Conservation (phyloP, 306 rosid species). For the Ormosia emarginata region DNA sequence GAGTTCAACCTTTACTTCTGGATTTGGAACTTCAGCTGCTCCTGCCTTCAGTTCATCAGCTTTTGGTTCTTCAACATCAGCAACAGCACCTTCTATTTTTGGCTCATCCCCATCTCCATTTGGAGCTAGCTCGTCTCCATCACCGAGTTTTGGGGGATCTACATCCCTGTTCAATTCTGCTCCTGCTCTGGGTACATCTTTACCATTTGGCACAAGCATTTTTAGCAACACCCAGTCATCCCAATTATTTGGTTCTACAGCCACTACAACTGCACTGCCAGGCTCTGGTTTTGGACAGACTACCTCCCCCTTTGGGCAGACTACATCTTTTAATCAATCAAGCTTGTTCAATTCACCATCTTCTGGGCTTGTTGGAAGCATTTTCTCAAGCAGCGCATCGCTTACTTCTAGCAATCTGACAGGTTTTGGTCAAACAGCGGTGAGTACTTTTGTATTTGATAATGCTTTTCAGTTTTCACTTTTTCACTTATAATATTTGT, state of each 20-base stretch:
- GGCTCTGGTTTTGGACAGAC: slow-evolving; percentile 52
- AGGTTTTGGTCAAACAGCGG: slow-evolving; percentile 60
- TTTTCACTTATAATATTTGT: neutral
- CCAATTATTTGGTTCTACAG: slow-evolving; percentile 47
- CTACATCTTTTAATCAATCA: slow-evolving; percentile 33
- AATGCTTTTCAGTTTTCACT: neutral
- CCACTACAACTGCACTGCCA: slow-evolving; percentile 49
- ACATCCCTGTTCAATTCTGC: slow-evolving; percentile 48
- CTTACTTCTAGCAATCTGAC: slow-evolving; percentile 46
- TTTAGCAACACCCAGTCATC: slow-evolving; percentile 58
- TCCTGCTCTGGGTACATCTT: slow-evolving; percentile 44
- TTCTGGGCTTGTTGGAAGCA: slow-evolving; percentile 52
- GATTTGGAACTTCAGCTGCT: slow-evolving; percentile 52
- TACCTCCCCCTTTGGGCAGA: slow-evolving; percentile 54
- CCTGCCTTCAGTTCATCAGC: slow-evolving; percentile 62
- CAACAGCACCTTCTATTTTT: slow-evolving; percentile 46
- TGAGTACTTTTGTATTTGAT: slow-evolving; percentile 33
- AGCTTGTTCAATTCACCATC: slow-evolving; percentile 53
- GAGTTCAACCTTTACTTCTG: slow-evolving; percentile 48
- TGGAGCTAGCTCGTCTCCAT: slow-evolving; percentile 43
- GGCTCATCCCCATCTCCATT: slow-evolving; percentile 52
- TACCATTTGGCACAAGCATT: slow-evolving; percentile 50
- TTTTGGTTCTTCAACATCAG: slow-evolving; percentile 47
- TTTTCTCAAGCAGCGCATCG: slow-evolving; percentile 52
- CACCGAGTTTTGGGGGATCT: slow-evolving; percentile 38